These are phyloP conservation scores for Forsythia suspensa DNA, from an alignment of 257 asterid genomes.

Conservation along the genomic window DNA sequence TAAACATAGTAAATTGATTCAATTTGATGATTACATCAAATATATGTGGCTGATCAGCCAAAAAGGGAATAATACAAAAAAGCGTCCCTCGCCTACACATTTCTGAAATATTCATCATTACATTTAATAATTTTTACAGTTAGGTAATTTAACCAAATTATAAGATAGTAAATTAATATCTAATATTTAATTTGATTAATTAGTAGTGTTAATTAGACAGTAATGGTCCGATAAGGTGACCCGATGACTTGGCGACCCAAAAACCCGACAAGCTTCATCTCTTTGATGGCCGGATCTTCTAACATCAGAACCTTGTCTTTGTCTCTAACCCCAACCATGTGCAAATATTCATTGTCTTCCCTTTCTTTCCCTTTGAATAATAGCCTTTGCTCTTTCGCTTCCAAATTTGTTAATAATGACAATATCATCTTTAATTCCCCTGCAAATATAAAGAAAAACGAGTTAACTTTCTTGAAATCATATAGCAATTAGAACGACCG, in stretches of 20 bases:
- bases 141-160: constrained; percentile 23
- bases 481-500: not conserved
- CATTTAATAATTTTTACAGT: constrained; percentile 20
- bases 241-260: constrained; percentile 33
- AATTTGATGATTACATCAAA: not conserved
- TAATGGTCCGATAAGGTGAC: constrained; percentile 54
- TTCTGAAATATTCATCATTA: constrained; percentile 31
- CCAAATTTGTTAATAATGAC: constrained; percentile 64
- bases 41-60: constrained; percentile 14
- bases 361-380: constrained; percentile 84
- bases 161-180: constrained; percentile 4
- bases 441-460: constrained; percentile 7
- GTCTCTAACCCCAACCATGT: constrained; percentile 84
- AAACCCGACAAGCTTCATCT: constrained; percentile 47
- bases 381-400: constrained; percentile 65
- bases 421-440: constrained; percentile 67
- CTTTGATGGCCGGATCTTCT: constrained; percentile 81
- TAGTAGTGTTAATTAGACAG: constrained; percentile 33
- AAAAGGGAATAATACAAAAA: constrained; percentile 34
- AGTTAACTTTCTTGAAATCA: not conserved
- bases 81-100: constrained; percentile 23
- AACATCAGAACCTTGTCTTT: constrained; percentile 72
- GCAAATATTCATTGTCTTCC: constrained; percentile 67
- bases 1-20: too few species aligned
- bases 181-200: constrained; percentile 13